These are phyloP conservation scores for Penicillium longicatenatum DNA, from an alignment of 495 filamentous ascomycete species.

Conservation along the genomic window DNA sequence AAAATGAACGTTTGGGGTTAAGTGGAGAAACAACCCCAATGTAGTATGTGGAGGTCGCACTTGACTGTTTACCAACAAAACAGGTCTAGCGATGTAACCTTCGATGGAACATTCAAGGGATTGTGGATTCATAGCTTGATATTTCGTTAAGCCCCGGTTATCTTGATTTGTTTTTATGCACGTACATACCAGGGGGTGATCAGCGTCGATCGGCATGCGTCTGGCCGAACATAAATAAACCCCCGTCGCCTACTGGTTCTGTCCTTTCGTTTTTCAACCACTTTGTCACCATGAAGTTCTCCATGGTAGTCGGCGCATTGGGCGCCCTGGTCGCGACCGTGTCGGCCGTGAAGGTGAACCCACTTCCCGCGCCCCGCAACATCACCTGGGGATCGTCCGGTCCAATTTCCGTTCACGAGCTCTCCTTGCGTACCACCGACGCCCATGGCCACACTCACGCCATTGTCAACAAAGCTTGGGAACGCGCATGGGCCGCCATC, in stretches of 20 bases:
- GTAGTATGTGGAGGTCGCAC: slow-evolving; percentile 27
- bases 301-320: slow-evolving; percentile 28
- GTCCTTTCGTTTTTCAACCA: slow-evolving; percentile 5
- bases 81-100: slow-evolving; percentile 22
- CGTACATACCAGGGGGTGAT: slow-evolving; percentile 14
- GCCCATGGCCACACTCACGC: slow-evolving; percentile 25
- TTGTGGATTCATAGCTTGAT: not conserved
- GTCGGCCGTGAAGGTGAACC: slow-evolving; percentile 52
- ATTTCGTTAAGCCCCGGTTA: not conserved
- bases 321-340: slow-evolving; percentile 30
- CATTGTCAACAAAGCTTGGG: slow-evolving; percentile 45
- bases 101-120: slow-evolving; percentile 19
- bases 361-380: slow-evolving; percentile 54
- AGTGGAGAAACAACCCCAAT: not conserved
- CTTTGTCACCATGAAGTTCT: slow-evolving; percentile 33
- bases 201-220: slow-evolving; percentile 26
- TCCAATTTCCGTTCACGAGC: slow-evolving; percentile 39
- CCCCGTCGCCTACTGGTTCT: not conserved
- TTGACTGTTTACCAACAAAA: not conserved
- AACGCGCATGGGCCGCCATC: slow-evolving; percentile 51
- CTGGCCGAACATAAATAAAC: slow-evolving; percentile 20
- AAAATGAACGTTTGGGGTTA: not conserved
- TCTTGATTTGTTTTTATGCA: slow-evolving; percentile 7
- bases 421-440: slow-evolving; percentile 25
- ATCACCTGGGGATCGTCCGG: slow-evolving; percentile 57